Conservation (phyloP, 2,329 filamentous ascomycete genomes). For the Colletotrichum musicola region DNA sequence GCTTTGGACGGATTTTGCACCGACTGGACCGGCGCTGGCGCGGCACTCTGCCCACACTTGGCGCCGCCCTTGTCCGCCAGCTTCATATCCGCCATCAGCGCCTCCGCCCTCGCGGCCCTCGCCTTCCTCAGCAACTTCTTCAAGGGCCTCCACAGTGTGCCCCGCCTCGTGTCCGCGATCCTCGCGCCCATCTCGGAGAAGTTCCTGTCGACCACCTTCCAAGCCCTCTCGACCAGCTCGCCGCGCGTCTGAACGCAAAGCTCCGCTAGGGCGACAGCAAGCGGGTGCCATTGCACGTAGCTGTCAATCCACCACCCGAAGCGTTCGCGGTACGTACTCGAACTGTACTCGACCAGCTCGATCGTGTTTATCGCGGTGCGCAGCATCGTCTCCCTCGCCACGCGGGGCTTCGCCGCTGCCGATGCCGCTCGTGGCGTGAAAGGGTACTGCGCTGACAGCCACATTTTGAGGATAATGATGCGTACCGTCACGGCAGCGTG, state of each 20-base stretch:
- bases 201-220: constrained; percentile 60
- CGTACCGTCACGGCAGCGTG: constrained; percentile 56
- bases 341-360: constrained; percentile 53
- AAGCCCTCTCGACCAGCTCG: constrained; percentile 61
- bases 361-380: constrained; percentile 62
- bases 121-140: constrained; percentile 66
- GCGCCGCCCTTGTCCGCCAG: constrained; percentile 21
- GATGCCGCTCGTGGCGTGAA: constrained; percentile 48
- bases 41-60: neutral
- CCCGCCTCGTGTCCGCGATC: constrained; percentile 63
- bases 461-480: constrained; percentile 60
- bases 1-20: neutral
- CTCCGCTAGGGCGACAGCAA: constrained; percentile 65
- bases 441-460: constrained; percentile 61
- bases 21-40: neutral
- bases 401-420: constrained; percentile 45
- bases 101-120: constrained; percentile 52
- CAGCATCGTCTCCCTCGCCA: constrained; percentile 57
- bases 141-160: constrained; percentile 67
- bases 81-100: constrained; percentile 44
- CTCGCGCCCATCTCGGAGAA: constrained; percentile 57
- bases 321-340: constrained; percentile 49
- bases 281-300: constrained; percentile 68
- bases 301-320: constrained; percentile 63
- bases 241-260: constrained; percentile 62